phyloP scores from a whole-genome alignment of 805 yeast species.

The Schwanniomyces yamadae region DNA sequence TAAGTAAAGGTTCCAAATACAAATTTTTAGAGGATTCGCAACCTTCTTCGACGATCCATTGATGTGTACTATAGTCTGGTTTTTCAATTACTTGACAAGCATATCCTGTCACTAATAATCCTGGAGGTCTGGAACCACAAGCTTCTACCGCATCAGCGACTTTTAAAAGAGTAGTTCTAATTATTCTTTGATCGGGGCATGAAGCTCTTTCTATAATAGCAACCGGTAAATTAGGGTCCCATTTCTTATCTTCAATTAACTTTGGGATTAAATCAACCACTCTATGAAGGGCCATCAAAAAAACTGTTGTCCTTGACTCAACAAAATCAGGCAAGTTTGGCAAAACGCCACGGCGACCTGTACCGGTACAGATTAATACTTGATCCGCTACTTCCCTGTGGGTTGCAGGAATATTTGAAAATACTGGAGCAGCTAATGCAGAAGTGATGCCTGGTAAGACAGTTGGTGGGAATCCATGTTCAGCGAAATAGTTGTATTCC shows the following conservation, averaged over 20 bases:
- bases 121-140: slow-evolving; percentile 90
- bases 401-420: slow-evolving; percentile 83
- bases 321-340: slow-evolving; percentile 79
- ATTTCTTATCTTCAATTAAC: slow-evolving; percentile 44
- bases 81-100: slow-evolving; percentile 60
- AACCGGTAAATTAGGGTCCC: slow-evolving; percentile 75
- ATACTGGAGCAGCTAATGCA: slow-evolving; percentile 83
- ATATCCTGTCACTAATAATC: slow-evolving; percentile 76
- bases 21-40: slow-evolving; percentile 8
- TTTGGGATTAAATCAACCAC: slow-evolving; percentile 54
- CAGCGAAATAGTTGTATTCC: slow-evolving; percentile 68
- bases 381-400: slow-evolving; percentile 92
- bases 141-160: slow-evolving; percentile 72
- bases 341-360: slow-evolving; percentile 82
- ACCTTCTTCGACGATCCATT: slow-evolving; percentile 53
- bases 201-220: slow-evolving; percentile 89
- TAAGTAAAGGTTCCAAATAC: neutral
- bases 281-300: slow-evolving; percentile 87
- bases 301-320: slow-evolving; percentile 73
- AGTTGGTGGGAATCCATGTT: slow-evolving; percentile 65
- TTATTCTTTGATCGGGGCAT: slow-evolving; percentile 87
- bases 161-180: slow-evolving; percentile 66
- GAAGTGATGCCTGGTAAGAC: slow-evolving; percentile 90
- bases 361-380: slow-evolving; percentile 89
- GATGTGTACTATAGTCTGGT: slow-evolving; percentile 16